Conservation (phyloP, 139 green algal species). For the Tetraselmis chui region DNA sequence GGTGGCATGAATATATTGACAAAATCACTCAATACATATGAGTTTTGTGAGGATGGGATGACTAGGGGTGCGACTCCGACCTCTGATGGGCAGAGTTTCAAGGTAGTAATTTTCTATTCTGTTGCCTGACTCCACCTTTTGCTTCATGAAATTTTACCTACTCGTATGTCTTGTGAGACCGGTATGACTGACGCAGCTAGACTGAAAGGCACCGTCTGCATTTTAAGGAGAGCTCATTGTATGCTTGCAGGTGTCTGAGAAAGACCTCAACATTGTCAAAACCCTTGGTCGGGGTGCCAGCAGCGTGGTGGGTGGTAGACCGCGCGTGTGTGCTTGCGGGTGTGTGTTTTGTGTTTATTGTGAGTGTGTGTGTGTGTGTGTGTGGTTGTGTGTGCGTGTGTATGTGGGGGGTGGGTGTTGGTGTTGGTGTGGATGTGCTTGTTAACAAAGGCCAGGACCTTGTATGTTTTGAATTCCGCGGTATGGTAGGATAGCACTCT, state of each 20-base stretch:
- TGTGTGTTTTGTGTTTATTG: no score
- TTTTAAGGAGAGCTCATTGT: not conserved
- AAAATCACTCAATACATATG: constrained; percentile 39
- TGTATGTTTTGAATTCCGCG: no score
- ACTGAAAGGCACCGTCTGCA: not conserved
- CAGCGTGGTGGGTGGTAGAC: constrained; percentile 42
- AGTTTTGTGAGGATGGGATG: constrained; percentile 45
- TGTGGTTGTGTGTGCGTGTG: no score
- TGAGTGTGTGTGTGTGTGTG: no score
- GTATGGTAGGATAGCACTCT: no score
- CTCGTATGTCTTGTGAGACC: not conserved
- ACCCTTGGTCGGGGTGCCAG: constrained; percentile 59
- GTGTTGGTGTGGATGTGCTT: no score
- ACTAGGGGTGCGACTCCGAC: constrained; percentile 4
- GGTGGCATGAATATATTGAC: constrained; percentile 37
- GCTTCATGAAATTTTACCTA: constrained; percentile 1
- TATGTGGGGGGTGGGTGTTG: no score
- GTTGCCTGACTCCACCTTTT: not conserved
- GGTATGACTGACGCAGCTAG: not conserved
- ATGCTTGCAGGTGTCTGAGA: constrained; percentile 58
- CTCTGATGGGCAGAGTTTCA: constrained; percentile 28
- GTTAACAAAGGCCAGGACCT: no score
- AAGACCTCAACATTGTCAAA: constrained; percentile 66
- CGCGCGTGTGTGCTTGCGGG: no score
- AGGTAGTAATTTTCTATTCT: constrained; percentile 7